phyloP scores from a whole-genome alignment of 2,329 filamentous ascomycete genomes.

The Epichloe hybrida region DNA sequence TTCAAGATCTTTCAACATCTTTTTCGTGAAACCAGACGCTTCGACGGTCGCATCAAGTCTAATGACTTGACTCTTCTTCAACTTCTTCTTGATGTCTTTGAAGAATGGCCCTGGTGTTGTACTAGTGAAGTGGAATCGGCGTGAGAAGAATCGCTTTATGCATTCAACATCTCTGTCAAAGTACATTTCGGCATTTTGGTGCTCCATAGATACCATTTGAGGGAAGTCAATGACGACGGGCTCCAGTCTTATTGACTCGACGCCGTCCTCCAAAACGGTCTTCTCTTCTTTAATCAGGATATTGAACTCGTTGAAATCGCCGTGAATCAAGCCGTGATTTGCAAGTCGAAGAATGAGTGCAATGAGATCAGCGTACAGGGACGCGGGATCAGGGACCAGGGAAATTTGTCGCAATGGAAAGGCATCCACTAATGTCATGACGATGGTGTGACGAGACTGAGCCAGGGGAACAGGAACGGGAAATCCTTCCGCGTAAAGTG shows the following conservation, averaged over 20 bases:
- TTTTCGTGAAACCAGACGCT: constrained; percentile 90
- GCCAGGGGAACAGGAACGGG: constrained; percentile 77
- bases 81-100: constrained; percentile 63
- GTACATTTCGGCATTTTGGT: constrained; percentile 89
- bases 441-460: constrained; percentile 87
- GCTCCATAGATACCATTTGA: constrained; percentile 94
- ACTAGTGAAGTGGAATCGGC: constrained; percentile 76
- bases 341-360: constrained; percentile 73
- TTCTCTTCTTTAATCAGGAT: constrained; percentile 75
- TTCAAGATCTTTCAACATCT: constrained; percentile 91
- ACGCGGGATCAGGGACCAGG: constrained; percentile 66
- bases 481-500: constrained; percentile 70
- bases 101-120: constrained; percentile 77
- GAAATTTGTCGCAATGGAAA: constrained; percentile 85
- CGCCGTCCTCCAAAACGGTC: constrained; percentile 24
- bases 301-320: constrained; percentile 99
- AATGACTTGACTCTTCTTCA: constrained; percentile 49
- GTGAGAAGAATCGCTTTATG: constrained; percentile 85
- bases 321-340: constrained; percentile 81
- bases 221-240: constrained; percentile 95
- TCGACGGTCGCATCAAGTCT: constrained; percentile 80
- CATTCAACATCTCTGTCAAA: constrained; percentile 94
- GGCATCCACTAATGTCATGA: constrained; percentile 89
- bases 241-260: constrained; percentile 39
- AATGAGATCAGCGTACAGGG: constrained; percentile 86